These are phyloP conservation scores for Sicyos edulis DNA, from an alignment of 306 rosid species.

Conservation along the genomic window DNA sequence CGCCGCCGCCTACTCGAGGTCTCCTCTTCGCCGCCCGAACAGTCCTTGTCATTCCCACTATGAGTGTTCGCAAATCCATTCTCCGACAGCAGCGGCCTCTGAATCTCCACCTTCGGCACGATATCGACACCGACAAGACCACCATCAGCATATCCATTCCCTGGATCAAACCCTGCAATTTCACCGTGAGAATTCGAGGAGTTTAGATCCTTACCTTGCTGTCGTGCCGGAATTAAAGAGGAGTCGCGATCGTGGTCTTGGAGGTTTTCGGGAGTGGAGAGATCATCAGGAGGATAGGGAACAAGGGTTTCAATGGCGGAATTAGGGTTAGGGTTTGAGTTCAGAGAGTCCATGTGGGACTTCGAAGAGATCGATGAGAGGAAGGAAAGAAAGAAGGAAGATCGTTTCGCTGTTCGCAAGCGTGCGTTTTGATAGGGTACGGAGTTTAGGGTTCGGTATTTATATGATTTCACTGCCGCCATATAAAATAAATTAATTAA, in stretches of 20 bases:
- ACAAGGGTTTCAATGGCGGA: constrained; percentile 25
- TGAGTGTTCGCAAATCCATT: constrained; percentile 63
- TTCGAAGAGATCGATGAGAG: background rate
- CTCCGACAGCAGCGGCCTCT: constrained; percentile 50
- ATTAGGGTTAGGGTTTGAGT: constrained; percentile 31
- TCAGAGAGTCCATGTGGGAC: constrained; percentile 47
- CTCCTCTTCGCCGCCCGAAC: constrained; percentile 92
- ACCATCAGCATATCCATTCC: constrained; percentile 11
- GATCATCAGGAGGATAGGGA: constrained; percentile 26
- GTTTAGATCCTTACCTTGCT: background rate
- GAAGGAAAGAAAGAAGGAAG: background rate
- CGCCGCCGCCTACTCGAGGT: constrained; percentile 75
- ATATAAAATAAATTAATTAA: too few species aligned
- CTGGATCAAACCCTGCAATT: constrained; percentile 11
- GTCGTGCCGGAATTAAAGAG: background rate
- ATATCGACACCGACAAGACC: background rate
- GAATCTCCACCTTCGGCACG: constrained; percentile 24
- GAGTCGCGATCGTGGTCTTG: constrained; percentile 24
- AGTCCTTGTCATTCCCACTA: constrained; percentile 74
- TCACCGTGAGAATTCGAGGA: constrained; percentile 18
- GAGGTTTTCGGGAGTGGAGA: constrained; percentile 26
- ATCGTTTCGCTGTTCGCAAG: background rate
- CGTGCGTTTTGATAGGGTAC: background rate
- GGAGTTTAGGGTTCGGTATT: background rate
- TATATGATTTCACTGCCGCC: background rate